Evolutionary conservation across 768 basidiomycete species (phyloP), one percentile per base, ranked within the genome.

Genomic region (Tulasnella sp.): DNA sequence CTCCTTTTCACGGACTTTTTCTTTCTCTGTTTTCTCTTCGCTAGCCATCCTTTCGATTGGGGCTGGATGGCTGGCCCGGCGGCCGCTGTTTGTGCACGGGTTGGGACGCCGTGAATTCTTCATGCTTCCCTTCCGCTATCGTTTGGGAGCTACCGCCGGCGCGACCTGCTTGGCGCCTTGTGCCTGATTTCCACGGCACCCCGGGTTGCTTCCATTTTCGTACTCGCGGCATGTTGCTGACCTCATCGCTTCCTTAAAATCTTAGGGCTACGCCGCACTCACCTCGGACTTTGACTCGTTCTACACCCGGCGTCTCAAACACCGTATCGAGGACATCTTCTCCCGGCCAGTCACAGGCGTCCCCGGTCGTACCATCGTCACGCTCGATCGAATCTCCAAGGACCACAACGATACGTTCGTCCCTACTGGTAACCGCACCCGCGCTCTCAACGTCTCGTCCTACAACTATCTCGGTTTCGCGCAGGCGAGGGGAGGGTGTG

Each of bases 381-480:
- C 93, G 76, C 88, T 94, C 71, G 94, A 99, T 84, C 92, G 97
- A 64, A 86, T 88, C 79, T 93, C 94, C 15, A 84, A 87, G 70
- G 92, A 97, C 83, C 90, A 91, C 85, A 93, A 95, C 84, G 85
- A 88, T 81, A 91, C 90, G 3, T 91, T 93, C 77, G 83, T 89
- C 71, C 85, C 91, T 80, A 92, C 93, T 1, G 97, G 96, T 77
- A 88, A 86, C 0, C 88, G 87, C 34, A 96, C 94, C 0, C 93
- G 96, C 72, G 93, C 91, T 0, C 91, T 99, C 80, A 99, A 99
- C 83, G 92, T 99, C 79, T 96, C 96, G 0, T 97, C 95, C 9
- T 99, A 99, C 86, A 99, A 99, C 85, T 99, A 99, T 82, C 94
- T 99, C 80, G 97, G 97, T 3, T 99, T 99, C 81, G 97, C 97